phyloP scores from a whole-genome alignment of 495 filamentous ascomycete species.

The Letharia lupina region DNA sequence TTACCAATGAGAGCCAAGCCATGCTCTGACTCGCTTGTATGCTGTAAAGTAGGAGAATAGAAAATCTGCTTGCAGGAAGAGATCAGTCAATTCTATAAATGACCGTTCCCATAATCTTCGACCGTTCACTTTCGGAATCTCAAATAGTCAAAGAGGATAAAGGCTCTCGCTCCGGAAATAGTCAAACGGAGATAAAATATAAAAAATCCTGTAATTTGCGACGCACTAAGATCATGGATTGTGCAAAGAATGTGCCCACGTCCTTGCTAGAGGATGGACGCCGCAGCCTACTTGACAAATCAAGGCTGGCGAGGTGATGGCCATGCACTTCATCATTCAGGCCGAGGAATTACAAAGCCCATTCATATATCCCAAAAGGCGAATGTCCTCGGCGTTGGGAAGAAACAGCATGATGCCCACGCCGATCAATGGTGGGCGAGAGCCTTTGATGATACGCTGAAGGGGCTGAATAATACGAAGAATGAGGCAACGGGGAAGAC shows the following conservation, averaged over 20 bases:
- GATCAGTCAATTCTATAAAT: too few species aligned
- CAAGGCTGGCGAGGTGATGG: conserved; percentile 75
- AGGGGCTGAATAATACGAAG: conserved; percentile 53
- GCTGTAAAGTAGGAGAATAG: neutral
- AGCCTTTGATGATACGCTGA: conserved; percentile 70
- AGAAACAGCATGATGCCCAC: conserved; percentile 47
- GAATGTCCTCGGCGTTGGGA: conserved; percentile 63
- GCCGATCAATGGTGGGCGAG: conserved; percentile 72
- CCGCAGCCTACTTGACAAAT: conserved; percentile 59
- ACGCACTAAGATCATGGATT: too few species aligned
- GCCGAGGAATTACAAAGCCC: conserved; percentile 58
- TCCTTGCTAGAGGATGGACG: conserved; percentile 44
- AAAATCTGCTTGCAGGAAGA: neutral
- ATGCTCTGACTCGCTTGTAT: neutral
- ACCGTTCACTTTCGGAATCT: too few species aligned
- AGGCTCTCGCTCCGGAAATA: too few species aligned
- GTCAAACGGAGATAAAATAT: too few species aligned
- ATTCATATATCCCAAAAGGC: conserved; percentile 59
- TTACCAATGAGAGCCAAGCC: neutral
- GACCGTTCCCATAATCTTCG: too few species aligned
- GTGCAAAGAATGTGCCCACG: too few species aligned
- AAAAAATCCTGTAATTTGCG: too few species aligned
- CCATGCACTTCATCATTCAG: conserved; percentile 60
- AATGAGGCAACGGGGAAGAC: conserved; percentile 30
- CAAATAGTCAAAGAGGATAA: too few species aligned